Evolutionary conservation across 1,284 basidiomycete genomes (phyloP).

Genomic region (Ceratobasidium sp.): DNA sequence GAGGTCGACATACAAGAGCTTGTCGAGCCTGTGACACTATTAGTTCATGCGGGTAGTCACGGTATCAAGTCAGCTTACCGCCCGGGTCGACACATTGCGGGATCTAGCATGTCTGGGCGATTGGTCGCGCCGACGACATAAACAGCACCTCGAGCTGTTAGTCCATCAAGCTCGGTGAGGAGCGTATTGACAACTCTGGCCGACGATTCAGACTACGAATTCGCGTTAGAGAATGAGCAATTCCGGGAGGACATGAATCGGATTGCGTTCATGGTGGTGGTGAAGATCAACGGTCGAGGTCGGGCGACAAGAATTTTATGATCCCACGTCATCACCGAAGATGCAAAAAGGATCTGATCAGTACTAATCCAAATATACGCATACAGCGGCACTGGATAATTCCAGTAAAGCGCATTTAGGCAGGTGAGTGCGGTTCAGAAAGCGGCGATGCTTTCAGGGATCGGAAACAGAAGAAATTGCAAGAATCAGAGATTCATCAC

Average conservation of each 20-base stretch:
- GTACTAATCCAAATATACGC: background rate
- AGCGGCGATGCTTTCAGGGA: background rate
- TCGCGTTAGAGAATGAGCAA: too few relatives aligned
- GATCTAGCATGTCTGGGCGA: slow-evolving; percentile 98
- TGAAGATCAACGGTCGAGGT: background rate
- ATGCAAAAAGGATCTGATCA: slow-evolving; percentile 4
- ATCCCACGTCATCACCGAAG: background rate
- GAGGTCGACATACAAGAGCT: slow-evolving; percentile 94
- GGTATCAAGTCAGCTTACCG: slow-evolving; percentile 50
- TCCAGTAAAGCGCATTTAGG: background rate
- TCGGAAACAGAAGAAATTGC: background rate
- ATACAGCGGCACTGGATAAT: background rate
- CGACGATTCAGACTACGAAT: slow-evolving; percentile 87
- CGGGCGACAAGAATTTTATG: background rate
- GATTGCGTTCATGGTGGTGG: background rate
- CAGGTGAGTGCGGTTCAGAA: background rate
- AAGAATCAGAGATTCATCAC: slow-evolving; percentile 45
- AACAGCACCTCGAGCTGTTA: slow-evolving; percentile 87
- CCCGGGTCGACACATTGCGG: slow-evolving; percentile 97
- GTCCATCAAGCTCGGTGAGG: slow-evolving; percentile 93
- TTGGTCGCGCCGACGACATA: slow-evolving; percentile 98
- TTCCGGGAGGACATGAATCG: background rate
- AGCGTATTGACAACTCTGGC: slow-evolving; percentile 98
- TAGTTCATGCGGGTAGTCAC: background rate
- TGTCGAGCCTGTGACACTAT: slow-evolving; percentile 66